phyloP scores from a whole-genome alignment of 306 rosid species.

The Bauhinia variegata region DNA sequence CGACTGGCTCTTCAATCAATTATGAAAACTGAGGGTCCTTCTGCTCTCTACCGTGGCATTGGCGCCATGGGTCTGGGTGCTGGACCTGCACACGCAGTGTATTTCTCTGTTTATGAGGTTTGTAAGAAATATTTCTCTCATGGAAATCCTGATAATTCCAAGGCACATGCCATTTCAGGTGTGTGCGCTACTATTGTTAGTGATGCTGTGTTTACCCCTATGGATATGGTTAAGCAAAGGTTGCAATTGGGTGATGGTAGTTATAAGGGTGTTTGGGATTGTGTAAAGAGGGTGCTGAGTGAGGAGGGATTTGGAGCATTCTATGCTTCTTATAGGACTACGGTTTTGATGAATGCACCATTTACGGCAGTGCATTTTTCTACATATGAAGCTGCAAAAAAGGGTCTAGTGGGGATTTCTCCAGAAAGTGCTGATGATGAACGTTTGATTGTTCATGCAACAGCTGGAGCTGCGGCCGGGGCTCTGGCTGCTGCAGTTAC shows the following conservation, averaged over 20 bases:
- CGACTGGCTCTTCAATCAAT: conserved; percentile 72
- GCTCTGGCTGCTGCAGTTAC: conserved; percentile 70
- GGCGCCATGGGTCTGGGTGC: conserved; percentile 94
- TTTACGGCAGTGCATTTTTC: conserved; percentile 75
- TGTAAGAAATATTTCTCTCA: conserved; percentile 63
- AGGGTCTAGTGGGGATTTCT: conserved; percentile 58
- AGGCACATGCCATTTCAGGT: conserved; percentile 72
- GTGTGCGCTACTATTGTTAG: conserved; percentile 76
- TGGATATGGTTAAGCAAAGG: conserved; percentile 96
- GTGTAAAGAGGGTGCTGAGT: conserved; percentile 64
- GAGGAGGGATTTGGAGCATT: conserved; percentile 79
- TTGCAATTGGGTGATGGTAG: conserved; percentile 72
- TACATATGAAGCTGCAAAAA: conserved; percentile 65
- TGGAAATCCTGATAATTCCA: conserved; percentile 53
- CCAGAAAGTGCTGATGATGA: conserved; percentile 61
- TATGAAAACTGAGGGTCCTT: conserved; percentile 63
- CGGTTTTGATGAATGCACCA: conserved; percentile 82
- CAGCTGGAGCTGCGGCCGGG: conserved; percentile 81
- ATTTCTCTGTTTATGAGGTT: conserved; percentile 70
- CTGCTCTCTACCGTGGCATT: conserved; percentile 80
- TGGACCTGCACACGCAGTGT: conserved; percentile 90
- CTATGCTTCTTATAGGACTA: conserved; percentile 81
- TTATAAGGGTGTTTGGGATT: conserved; percentile 75
- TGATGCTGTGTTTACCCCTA: conserved; percentile 82
- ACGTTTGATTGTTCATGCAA: conserved; percentile 69